These are phyloP conservation scores for Mariannaea elegans DNA, from an alignment of 2,329 filamentous ascomycete genomes.

Conservation along the genomic window DNA sequence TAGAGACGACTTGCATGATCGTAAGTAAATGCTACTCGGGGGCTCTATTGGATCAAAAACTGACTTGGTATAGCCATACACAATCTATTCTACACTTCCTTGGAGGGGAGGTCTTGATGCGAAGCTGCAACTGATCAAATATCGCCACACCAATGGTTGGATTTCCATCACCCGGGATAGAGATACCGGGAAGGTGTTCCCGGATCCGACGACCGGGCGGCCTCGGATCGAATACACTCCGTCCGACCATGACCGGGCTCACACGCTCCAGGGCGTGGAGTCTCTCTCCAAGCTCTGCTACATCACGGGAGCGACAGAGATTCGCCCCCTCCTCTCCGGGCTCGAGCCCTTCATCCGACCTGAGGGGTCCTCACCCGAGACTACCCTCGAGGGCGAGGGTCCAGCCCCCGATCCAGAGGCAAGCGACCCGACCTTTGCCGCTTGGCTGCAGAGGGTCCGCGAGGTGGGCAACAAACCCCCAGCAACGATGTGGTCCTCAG, in stretches of 20 bases:
- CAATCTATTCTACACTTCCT: conserved; percentile 68
- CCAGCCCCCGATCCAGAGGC: conserved; percentile 53
- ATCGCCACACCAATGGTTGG: conserved; percentile 75
- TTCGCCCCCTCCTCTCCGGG: conserved; percentile 71
- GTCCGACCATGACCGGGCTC: conserved; percentile 75
- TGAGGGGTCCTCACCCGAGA: conserved; percentile 29
- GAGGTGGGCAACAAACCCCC: conserved; percentile 60
- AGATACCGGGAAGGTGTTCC: conserved; percentile 77
- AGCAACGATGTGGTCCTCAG: conserved; percentile 67
- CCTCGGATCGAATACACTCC: conserved; percentile 75
- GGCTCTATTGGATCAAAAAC: conserved; percentile 13
- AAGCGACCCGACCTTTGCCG: conserved; percentile 66
- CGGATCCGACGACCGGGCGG: conserved; percentile 72
- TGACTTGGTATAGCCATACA: conserved; percentile 62
- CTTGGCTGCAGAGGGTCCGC: conserved; percentile 65
- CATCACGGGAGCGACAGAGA: conserved; percentile 81
- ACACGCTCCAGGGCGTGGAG: conserved; percentile 76
- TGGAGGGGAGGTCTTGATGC: conserved; percentile 76
- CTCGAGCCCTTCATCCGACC: conserved; percentile 67
- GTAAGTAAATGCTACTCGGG: conserved; percentile 46
- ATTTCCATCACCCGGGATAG: conserved; percentile 81
- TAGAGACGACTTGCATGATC: conserved; percentile 80
- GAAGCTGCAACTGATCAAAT: conserved; percentile 75
- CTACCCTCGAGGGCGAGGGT: conserved; percentile 27
- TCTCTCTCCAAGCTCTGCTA: conserved; percentile 81